Conservation (phyloP, 1,284 basidiomycete species). For the Ustilago vetiveriae region DNA sequence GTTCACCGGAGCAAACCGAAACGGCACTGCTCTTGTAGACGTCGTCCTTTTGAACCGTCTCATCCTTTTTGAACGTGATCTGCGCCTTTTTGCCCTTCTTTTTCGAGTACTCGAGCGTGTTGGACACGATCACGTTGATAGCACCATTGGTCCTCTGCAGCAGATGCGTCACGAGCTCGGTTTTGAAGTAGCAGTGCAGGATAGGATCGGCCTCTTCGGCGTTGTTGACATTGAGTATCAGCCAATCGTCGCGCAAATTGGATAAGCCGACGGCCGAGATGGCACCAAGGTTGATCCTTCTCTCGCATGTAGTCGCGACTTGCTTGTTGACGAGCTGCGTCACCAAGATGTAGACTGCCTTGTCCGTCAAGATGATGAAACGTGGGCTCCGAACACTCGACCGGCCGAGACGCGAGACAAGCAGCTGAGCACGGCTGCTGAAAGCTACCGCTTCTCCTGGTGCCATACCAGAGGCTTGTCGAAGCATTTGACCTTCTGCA, state of each 20-base stretch:
- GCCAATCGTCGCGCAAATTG: constrained; percentile 90
- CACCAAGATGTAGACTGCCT: constrained; percentile 85
- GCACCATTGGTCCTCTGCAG: constrained; percentile 82
- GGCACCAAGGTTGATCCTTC: constrained; percentile 87
- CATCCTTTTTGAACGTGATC: constrained; percentile 90
- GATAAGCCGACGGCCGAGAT: constrained; percentile 88
- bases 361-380: constrained; percentile 87
- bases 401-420: constrained; percentile 86
- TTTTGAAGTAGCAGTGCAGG: constrained; percentile 93
- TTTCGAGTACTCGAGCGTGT: constrained; percentile 76
- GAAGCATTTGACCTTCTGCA: constrained; percentile 81
- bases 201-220: constrained; percentile 91
- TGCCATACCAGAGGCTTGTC: constrained; percentile 76
- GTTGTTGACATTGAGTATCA: constrained; percentile 74
- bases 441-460: constrained; percentile 71
- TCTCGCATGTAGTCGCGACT: constrained; percentile 76
- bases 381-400: constrained; percentile 93
- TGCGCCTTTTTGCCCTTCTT: constrained; percentile 94
- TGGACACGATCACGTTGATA: constrained; percentile 72
- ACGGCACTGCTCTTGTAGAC: constrained; percentile 94
- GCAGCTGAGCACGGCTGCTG: constrained; percentile 82
- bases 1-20: constrained; percentile 86
- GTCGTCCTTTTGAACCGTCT: constrained; percentile 80
- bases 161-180: constrained; percentile 86
- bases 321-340: constrained; percentile 72